Conservation (phyloP, 441 rosid genomes). For the Gossypium trilobum region DNA sequence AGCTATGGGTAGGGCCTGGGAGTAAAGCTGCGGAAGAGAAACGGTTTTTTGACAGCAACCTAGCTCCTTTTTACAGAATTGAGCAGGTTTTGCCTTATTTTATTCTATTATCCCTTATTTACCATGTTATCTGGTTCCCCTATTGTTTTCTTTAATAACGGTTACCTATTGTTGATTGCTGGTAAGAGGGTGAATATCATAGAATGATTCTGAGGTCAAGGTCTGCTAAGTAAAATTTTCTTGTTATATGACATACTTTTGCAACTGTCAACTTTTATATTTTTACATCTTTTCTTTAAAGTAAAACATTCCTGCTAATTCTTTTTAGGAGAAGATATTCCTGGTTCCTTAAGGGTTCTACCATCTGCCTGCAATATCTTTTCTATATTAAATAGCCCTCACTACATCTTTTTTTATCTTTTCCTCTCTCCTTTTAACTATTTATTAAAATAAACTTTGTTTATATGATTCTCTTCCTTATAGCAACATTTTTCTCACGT, state of each 20-base stretch:
- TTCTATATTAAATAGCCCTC: background rate
- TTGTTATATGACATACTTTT: background rate
- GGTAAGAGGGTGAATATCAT: background rate
- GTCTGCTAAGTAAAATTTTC: background rate
- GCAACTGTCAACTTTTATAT: background rate
- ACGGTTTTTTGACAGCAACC: conserved; percentile 72
- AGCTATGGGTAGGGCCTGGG: conserved; percentile 98
- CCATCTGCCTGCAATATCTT: background rate
- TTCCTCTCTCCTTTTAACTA: background rate
- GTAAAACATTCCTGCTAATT: background rate
- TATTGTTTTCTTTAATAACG: background rate
- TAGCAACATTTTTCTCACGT: background rate
- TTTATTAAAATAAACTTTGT: background rate
- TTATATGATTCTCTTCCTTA: background rate
- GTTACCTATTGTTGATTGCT: background rate
- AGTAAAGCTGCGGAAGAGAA: conserved; percentile 93
- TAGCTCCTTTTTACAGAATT: conserved; percentile 94
- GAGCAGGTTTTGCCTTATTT: conserved; percentile 57
- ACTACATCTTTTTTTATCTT: background rate
- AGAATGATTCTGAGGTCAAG: conserved; percentile 1
- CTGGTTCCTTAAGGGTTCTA: conserved; percentile 8
- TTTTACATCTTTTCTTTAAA: background rate
- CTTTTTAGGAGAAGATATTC: background rate
- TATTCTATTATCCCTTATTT: background rate
- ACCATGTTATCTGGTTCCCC: background rate